Evolutionary conservation across 495 filamentous ascomycete genomes (phyloP).

Genomic region (Chlorociboria aeruginascens): DNA sequence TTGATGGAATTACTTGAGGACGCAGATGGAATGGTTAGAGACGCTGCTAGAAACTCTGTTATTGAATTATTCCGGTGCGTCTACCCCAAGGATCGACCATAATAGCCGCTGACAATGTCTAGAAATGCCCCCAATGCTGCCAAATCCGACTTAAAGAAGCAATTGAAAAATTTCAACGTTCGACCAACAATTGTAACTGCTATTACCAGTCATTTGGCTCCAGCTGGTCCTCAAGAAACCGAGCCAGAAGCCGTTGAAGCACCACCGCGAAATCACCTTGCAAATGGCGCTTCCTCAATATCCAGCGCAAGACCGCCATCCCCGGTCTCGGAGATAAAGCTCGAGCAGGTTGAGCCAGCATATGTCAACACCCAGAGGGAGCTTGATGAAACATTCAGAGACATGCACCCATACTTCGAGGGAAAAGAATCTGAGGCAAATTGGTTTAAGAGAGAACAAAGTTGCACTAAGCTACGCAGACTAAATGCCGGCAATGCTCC

Average conservation of each 20-base stretch:
- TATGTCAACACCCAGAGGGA: conserved; percentile 73
- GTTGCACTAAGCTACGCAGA: conserved; percentile 57
- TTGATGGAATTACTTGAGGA: conserved; percentile 83
- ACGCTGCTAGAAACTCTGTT: conserved; percentile 66
- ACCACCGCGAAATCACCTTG: conserved; percentile 29
- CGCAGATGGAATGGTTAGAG: conserved; percentile 74
- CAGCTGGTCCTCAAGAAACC: conserved; percentile 36
- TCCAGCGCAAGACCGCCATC: conserved; percentile 34
- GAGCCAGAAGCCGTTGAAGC: conserved; percentile 22
- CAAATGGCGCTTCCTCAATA: conserved; percentile 37
- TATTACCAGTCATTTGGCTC: conserved; percentile 60
- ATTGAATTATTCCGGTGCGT: conserved; percentile 74
- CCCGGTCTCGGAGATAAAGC: conserved; percentile 41
- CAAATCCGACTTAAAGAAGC: conserved; percentile 77
- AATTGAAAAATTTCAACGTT: conserved; percentile 66
- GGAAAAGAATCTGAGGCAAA: conserved; percentile 86
- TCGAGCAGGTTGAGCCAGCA: conserved; percentile 62
- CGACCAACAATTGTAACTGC: conserved; percentile 71
- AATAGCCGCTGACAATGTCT: conserved; percentile 4
- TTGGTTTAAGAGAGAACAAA: conserved; percentile 77
- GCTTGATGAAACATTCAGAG: conserved; percentile 68
- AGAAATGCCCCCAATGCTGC: conserved; percentile 70
- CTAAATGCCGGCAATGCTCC: conserved; percentile 77
- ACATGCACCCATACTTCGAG: conserved; percentile 74
- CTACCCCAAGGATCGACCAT: not conserved